A percentile compares a stretch with the other conserved stretches of the same genome.
Conservation (phyloP, 768 basidiomycete genomes). For the Hygrocybe coccinea region DNA sequence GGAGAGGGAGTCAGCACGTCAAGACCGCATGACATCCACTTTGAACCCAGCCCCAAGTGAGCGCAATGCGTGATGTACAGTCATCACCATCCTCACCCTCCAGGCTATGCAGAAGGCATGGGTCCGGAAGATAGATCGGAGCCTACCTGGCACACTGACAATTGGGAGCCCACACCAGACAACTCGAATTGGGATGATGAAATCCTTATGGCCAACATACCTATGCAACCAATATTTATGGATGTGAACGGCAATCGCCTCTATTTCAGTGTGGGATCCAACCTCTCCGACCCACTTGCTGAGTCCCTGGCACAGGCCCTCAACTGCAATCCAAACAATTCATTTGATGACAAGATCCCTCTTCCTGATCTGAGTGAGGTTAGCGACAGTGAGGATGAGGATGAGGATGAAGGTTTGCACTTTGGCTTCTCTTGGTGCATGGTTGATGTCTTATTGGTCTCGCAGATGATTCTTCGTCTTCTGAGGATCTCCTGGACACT, state of each 20-base stretch:
- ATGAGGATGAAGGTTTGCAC: background rate
- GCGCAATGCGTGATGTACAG: background rate
- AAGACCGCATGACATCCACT: background rate
- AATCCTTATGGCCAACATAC: background rate
- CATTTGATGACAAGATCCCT: background rate
- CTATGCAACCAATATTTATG: background rate
- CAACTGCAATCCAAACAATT: background rate
- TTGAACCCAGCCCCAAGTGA: background rate
- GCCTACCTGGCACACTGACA: too few species aligned
- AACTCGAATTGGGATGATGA: too few species aligned
- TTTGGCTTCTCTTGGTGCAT: background rate
- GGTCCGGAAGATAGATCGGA: too few species aligned
- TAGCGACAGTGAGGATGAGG: too few species aligned
- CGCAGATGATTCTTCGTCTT: background rate
- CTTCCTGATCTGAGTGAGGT: background rate
- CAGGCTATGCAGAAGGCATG: too few species aligned
- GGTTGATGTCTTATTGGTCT: background rate
- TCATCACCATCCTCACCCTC: too few species aligned
- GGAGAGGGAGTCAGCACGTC: background rate
- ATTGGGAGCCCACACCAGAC: too few species aligned
- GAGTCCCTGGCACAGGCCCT: background rate
- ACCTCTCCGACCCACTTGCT: background rate
- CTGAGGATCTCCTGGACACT: background rate
- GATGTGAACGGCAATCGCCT: background rate
- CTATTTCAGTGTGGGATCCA: background rate